Percentiles rank a stretch among this genome's conserved stretches.
Conservation (phyloP, 148 eudicot genomes). For the Persicaria tinctoria region DNA sequence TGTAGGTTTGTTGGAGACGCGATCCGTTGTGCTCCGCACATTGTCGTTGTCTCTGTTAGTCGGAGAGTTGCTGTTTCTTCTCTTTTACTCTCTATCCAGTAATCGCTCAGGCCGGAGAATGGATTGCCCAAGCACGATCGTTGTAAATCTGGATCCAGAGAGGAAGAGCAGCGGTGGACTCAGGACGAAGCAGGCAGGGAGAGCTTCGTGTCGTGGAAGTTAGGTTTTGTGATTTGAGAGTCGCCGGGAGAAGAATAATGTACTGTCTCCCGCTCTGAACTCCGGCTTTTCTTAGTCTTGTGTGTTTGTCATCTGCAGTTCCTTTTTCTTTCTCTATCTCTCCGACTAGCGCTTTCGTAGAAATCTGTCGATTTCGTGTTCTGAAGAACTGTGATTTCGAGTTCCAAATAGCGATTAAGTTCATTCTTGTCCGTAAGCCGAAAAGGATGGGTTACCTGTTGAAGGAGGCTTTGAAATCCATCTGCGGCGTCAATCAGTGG, state of each 20-base stretch:
- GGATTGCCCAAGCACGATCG: conserved; percentile 38
- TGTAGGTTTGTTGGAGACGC: conserved; percentile 22
- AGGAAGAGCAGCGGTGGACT: conserved; percentile 83
- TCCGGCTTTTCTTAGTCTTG: not conserved
- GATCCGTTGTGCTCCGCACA: not conserved
- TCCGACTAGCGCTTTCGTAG: not conserved
- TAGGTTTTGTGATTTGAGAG: conserved; percentile 25
- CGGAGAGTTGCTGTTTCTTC: not conserved
- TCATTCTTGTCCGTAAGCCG: not conserved
- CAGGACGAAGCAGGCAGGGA: conserved; percentile 91
- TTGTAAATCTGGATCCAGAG: conserved; percentile 70
- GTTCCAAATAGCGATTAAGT: conserved; percentile 1
- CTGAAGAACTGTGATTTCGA: not conserved
- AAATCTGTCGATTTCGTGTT: not conserved
- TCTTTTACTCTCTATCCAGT: not conserved
- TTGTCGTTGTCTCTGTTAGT: not conserved
- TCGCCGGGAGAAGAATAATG: conserved; percentile 1
- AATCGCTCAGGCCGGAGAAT: conserved; percentile 27
- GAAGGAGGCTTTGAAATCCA: conserved; percentile 81
- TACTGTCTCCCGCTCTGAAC: not conserved
- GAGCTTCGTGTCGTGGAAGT: conserved; percentile 96
- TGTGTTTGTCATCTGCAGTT: not conserved
- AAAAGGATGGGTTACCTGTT: conserved; percentile 66
- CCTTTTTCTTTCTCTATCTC: not conserved
- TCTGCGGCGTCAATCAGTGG: conserved; percentile 92